Base-by-base conservation (phyloP, 768 basidiomycete genomes). In the Termitomyces eurrhizus region DNA sequence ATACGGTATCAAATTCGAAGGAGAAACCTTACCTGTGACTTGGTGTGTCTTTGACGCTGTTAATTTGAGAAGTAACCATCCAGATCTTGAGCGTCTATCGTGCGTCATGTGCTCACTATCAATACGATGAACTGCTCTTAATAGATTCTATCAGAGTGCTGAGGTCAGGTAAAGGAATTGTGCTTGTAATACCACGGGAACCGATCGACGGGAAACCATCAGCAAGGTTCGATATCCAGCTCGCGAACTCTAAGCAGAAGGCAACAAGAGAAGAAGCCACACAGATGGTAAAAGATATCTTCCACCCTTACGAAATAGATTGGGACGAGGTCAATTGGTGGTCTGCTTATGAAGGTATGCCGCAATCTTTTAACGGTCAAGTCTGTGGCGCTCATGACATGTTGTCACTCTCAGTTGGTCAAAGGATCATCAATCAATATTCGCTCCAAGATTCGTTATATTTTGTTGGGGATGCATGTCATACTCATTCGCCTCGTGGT, bases 261-360 rank as follows among this genome's bases (percentile, higher is more conserved):
- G 63, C 63, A 7, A 61, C 63, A 21, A 51, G 41, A 29, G 63
- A 64, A 39, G 52, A 58, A 29, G 63, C 63, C 4, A 35, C 49
- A 26, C 52, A 45, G 16, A 54, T 64, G 53, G 59, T 64, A 36
- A 64, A 64, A 39, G 60, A 64, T 24, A 56, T 64, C 3, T 64
- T 64, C 21, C 49, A 59, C 29, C 63, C 63, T n/a, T 64, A 56
- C 35, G 24, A 64, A n/a, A 42, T 64, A 41, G 57, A 61, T 36
- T 64, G 63, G 63, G 63, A 64, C 16, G 60, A 64, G 24, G 57
- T 64, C 18, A 64, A 64, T 37, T 64, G 63, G 63, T 64, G 63
- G 63, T 64, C 63, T 11, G 63, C 63, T 35, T 64, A 64, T 45
- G 60, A 64, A 58, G 63, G 63, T 64, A 6, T n/a, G n/a, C 18